Base-by-base conservation (phyloP, 2,329 filamentous ascomycete genomes). In the Cercospora sojina region DNA sequence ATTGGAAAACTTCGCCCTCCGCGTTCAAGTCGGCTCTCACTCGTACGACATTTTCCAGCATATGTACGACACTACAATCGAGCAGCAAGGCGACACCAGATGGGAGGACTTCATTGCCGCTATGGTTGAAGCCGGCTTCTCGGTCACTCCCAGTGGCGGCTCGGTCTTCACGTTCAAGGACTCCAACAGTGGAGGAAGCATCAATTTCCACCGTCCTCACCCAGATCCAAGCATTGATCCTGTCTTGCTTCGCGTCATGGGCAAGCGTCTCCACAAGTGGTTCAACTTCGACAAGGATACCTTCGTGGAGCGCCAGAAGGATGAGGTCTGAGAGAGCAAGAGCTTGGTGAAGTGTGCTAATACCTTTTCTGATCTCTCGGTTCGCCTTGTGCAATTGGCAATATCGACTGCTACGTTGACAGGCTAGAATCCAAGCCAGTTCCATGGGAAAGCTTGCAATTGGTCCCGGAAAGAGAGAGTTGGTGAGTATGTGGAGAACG, bases 121-220 rank as follows among this genome's bases (percentile, higher is more conserved):
- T 3, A 61, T 73, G 64, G 49, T 60, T 10, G 69, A 71, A 41
- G 65, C 66, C 2, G 70, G 69, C 29, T 68, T 71, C 49, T 66
- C 62, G 0, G 69, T 64, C 16, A 57, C 53, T 4, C 70, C 65
- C 1, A 65, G 53, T 16, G 64, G 64, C 3, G 71, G 71, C 18
- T 72, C 69, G 20, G 66, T 64, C 2, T 66, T 69, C 23, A 68
- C 65, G 0, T 71, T 72, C 58, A 65, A 31, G n/a, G 8, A 49
- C 7, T 5, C 49, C 1, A 4, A 9, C 3, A 60, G n/a, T 3
- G 3, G 18, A n/a, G 60, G 65, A 8, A 31, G 56, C 3, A 64
- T 69, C 58, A 64, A 70, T 16, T 74, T 78, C 27, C 74, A 77
- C 64, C 69, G 69, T 18, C 76, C 74, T 0, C 76, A 78, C 64